phyloP scores from a whole-genome alignment of 2,329 filamentous ascomycete species.

The Myriangium duriaei region DNA sequence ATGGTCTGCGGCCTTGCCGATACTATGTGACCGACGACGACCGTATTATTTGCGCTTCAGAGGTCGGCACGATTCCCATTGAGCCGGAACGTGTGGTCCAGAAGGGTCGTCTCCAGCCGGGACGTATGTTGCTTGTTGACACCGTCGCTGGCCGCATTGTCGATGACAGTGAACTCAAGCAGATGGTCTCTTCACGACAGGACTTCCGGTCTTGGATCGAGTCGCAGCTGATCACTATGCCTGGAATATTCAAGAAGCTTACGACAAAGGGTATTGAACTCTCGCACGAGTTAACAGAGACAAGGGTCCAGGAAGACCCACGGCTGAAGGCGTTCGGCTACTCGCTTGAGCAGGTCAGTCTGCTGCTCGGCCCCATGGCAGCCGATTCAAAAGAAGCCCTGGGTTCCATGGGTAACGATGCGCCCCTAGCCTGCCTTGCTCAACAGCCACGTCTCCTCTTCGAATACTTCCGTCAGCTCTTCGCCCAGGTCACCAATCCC shows the following conservation, averaged over 20 bases:
- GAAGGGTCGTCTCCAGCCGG: conserved; percentile 86
- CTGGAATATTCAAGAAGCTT: conserved; percentile 56
- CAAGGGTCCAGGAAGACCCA: conserved; percentile 69
- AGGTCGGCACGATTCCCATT: conserved; percentile 85
- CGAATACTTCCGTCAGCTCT: conserved; percentile 96
- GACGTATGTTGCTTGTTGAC: conserved; percentile 91
- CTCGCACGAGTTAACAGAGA: conserved; percentile 52
- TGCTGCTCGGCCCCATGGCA: conserved; percentile 89
- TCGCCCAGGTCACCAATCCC: conserved; percentile 95
- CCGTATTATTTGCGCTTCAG: conserved; percentile 91
- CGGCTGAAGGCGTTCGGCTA: conserved; percentile 81
- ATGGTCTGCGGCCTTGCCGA: conserved; percentile 86
- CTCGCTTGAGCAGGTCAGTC: conserved; percentile 85
- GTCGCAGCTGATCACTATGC: conserved; percentile 69
- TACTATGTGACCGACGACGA: conserved; percentile 97
- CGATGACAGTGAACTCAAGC: conserved; percentile 84
- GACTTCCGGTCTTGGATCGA: conserved; percentile 86
- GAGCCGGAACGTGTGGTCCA: conserved; percentile 83
- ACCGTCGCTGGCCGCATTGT: conserved; percentile 85
- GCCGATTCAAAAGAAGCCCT: conserved; percentile 94
- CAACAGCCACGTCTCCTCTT: conserved; percentile 77
- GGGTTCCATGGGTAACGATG: conserved; percentile 96
- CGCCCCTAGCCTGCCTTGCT: conserved; percentile 82
- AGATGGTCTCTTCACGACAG: conserved; percentile 70
- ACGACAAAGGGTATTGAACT: conserved; percentile 49